These are phyloP conservation scores for Zygosaccharomyces kombuchaensis DNA, from an alignment of 805 yeast genomes.

Conservation along the genomic window DNA sequence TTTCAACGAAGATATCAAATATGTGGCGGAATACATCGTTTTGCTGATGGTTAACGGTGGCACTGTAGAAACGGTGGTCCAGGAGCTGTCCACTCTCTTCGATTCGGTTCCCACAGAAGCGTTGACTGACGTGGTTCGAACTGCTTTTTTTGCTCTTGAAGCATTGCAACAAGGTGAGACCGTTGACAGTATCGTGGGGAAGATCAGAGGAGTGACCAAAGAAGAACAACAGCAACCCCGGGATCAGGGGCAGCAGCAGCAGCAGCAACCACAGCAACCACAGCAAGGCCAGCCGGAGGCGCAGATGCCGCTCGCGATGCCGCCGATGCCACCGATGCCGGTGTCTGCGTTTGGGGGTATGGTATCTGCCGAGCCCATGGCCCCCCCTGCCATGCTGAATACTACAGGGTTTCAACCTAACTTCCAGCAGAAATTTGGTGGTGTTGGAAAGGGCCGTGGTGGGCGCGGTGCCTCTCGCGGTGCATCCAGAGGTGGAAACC, in stretches of 20 bases:
- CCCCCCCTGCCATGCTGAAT: conserved; percentile 10
- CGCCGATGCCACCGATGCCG: conserved; percentile 14
- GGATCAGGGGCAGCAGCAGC: conserved; percentile 15
- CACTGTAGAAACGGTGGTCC: conserved; percentile 53
- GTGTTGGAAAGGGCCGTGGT: conserved; percentile 19
- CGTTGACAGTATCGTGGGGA: conserved; percentile 29
- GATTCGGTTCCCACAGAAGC: conserved; percentile 59
- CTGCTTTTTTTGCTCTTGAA: conserved; percentile 54
- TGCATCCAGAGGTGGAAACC: conserved; percentile 17
- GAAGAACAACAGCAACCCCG: conserved; percentile 14
- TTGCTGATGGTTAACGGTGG: conserved; percentile 66
- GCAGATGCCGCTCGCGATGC: conserved; percentile 9
- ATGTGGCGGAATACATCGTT: conserved; percentile 71
- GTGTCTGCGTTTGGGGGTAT: conserved; percentile 31
- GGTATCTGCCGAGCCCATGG: conserved; percentile 19
- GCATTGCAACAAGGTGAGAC: conserved; percentile 37
- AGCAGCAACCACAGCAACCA: conserved; percentile 16
- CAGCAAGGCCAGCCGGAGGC: conserved; percentile 21
- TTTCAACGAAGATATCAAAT: conserved; percentile 49
- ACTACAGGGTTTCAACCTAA: conserved; percentile 21
- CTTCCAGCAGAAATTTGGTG: conserved; percentile 21
- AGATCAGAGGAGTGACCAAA: conserved; percentile 22
- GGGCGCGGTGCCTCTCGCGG: conserved; percentile 22
- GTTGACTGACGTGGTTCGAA: conserved; percentile 51
- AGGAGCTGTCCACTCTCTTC: conserved; percentile 57